These are phyloP conservation scores for Fusarium secorum DNA, from an alignment of 2,329 filamentous ascomycete species.

Conservation along the genomic window DNA sequence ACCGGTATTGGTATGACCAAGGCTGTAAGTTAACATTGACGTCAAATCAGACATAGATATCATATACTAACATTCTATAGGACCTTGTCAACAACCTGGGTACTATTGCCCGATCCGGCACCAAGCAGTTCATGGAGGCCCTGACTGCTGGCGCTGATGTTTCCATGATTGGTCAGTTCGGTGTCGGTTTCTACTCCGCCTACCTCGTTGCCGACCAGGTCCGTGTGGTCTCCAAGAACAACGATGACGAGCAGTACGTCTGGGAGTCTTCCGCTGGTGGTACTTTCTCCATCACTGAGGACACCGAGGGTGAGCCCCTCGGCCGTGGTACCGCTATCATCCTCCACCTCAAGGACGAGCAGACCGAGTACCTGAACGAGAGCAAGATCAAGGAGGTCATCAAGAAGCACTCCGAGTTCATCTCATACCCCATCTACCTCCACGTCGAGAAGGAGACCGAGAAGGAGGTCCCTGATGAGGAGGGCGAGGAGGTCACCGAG, in stretches of 20 bases:
- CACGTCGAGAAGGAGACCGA: slow-evolving; percentile 99
- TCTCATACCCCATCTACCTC: slow-evolving; percentile 99
- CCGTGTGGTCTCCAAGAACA: slow-evolving; percentile 96
- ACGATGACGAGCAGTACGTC: slow-evolving; percentile 99
- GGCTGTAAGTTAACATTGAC: slow-evolving; percentile 73
- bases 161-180: slow-evolving; percentile 99
- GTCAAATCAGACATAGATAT: no score
- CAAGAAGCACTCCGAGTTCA: slow-evolving; percentile 99
- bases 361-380: slow-evolving; percentile 98
- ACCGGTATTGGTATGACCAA: slow-evolving; percentile 99
- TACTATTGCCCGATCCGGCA: slow-evolving; percentile 98
- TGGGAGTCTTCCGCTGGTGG: slow-evolving; percentile 98
- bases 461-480: slow-evolving; percentile 98
- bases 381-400: slow-evolving; percentile 99
- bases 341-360: slow-evolving; percentile 99
- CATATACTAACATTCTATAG: slow-evolving; percentile 51
- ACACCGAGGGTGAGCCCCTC: slow-evolving; percentile 89
- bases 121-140: slow-evolving; percentile 99
- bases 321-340: slow-evolving; percentile 98
- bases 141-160: slow-evolving; percentile 98
- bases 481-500: slow-evolving; percentile 68
- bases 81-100: slow-evolving; percentile 99
- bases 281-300: slow-evolving; percentile 91
- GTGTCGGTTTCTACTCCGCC: slow-evolving; percentile 99
- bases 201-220: slow-evolving; percentile 99